phyloP scores from a whole-genome alignment of 2,329 filamentous ascomycete genomes.

The Colletotrichum graminicola region DNA sequence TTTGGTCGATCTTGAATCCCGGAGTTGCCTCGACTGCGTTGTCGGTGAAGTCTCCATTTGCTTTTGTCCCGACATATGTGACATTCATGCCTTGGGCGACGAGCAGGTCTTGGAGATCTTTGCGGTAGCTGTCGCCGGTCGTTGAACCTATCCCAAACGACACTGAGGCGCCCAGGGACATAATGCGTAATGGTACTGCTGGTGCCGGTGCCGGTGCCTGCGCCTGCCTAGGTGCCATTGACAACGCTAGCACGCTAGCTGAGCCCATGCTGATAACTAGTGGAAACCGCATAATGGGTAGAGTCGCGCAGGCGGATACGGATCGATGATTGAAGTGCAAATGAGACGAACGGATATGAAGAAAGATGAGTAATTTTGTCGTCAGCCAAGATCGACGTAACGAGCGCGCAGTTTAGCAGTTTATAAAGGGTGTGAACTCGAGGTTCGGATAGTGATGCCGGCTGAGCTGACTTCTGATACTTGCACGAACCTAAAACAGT shows the following conservation, averaged over 20 bases:
- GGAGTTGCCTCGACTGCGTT: slow-evolving; percentile 36
- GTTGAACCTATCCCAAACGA: slow-evolving; percentile 45
- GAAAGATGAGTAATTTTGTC: too few relatives aligned
- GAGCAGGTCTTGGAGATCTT: slow-evolving; percentile 46
- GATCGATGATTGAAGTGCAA: too few relatives aligned
- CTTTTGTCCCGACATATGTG: slow-evolving; percentile 21
- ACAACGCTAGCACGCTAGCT: not conserved
- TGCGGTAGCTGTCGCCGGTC: slow-evolving; percentile 55
- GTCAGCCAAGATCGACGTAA: not conserved
- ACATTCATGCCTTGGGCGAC: slow-evolving; percentile 26
- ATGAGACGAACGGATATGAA: not conserved
- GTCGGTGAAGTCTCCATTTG: slow-evolving; percentile 31
- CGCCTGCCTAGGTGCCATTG: slow-evolving; percentile 17
- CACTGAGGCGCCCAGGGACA: slow-evolving; percentile 37
- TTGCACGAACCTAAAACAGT: slow-evolving; percentile 32
- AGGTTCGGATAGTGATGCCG: not conserved
- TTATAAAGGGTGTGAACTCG: not conserved
- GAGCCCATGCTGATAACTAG: not conserved
- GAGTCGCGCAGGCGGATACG: not conserved
- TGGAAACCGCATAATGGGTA: not conserved
- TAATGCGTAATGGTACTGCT: slow-evolving; percentile 26
- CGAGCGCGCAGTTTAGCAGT: not conserved
- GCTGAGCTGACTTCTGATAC: slow-evolving; percentile 31
- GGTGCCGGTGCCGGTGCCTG: slow-evolving; percentile 20
- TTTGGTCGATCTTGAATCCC: slow-evolving; percentile 33